Evolutionary conservation across 2,329 filamentous ascomycete genomes (phyloP), one percentile per base, ranked within the genome.

Genomic region (Colletotrichum abscissum): DNA sequence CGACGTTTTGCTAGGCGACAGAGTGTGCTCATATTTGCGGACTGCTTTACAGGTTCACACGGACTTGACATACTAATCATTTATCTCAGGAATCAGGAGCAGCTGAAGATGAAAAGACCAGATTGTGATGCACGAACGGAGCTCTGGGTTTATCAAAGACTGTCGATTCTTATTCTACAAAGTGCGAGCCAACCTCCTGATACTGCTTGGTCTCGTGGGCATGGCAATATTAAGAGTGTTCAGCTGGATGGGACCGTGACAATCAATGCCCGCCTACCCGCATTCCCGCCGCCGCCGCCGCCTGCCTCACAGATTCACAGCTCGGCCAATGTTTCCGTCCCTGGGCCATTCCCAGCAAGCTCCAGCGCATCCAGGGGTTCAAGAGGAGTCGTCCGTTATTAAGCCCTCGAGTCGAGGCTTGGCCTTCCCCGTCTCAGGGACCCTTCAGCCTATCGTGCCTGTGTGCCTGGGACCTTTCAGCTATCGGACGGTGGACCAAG

Each of bases 311-410:
- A 49, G 42, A 49, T 35, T 52, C 42, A 42, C 28, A 54, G 11
- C 49, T 55, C 56, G 46, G 55, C 46, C 56, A 60, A 55, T 46
- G 55, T 60, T 67, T 46, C 63, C 42, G 52, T 26, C 58, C 54
- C 52, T 52, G 14, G 57, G 52, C 42, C 54, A n/a, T 42, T 69
- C 58, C 42, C 59, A 52, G 66, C 66, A 35, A 69, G 58, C 66
- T 19, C n/a, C 24, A 35, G 56, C 42, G 19, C 16, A n/a, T 22
- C 42, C 42, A 22, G 42, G 42, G 42, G 22, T 60, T 60, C 8
- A 30, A 49, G 57, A 64, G 64, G 54, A 35, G 38, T 56, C 42
- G 28, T 63, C 58, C 38, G 35, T 54, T 63, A 38, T 59, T 28
- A 28, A 11, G 54, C 35, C 42, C 42, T 30, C 16, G 38, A 24